Evolutionary conservation across 2,329 filamentous ascomycete genomes (phyloP).

Genomic region (Alternaria sp.): DNA sequence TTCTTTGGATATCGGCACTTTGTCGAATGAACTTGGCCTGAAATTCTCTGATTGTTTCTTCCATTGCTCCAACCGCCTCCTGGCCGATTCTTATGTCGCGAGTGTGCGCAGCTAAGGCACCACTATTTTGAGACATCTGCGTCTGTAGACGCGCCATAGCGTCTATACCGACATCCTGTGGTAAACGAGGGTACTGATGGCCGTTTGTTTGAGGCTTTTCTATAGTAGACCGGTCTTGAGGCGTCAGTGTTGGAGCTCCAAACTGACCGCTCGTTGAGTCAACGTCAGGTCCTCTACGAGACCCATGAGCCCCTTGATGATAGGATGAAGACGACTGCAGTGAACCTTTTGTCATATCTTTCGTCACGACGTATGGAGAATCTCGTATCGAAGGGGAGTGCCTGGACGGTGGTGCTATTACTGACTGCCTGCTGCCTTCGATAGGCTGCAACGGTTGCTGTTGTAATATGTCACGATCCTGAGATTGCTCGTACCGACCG

Average conservation of each 20-base stretch:
- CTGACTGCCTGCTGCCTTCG: conserved; percentile 30
- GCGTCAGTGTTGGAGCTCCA: conserved; percentile 23
- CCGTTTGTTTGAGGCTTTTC: conserved; percentile 35
- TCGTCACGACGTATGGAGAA: conserved; percentile 21
- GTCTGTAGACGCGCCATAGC: conserved; percentile 58
- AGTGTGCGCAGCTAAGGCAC: conserved; percentile 44
- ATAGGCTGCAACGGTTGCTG: conserved; percentile 30
- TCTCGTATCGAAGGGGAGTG: conserved; percentile 29
- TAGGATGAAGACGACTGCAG: conserved; percentile 23
- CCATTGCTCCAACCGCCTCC: conserved; percentile 36
- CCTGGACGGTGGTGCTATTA: conserved; percentile 22
- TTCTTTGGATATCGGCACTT: conserved; percentile 45
- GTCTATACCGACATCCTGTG: conserved; percentile 47
- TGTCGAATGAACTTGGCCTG: conserved; percentile 41
- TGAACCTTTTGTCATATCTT: conserved; percentile 30
- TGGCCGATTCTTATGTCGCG: conserved; percentile 43
- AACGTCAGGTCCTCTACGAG: conserved; percentile 23
- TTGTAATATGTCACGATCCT: conserved; percentile 26
- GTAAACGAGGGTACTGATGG: conserved; percentile 40
- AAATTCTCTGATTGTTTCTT: conserved; percentile 52
- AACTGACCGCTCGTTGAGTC: conserved; percentile 24
- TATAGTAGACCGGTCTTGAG: conserved; percentile 22
- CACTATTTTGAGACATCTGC: conserved; percentile 59
- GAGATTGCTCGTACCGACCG: conserved; percentile 23
- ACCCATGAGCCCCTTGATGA: conserved; percentile 24